Evolutionary conservation across 2,329 filamentous ascomycete species (phyloP).

Genomic region (Pyricularia grisea): DNA sequence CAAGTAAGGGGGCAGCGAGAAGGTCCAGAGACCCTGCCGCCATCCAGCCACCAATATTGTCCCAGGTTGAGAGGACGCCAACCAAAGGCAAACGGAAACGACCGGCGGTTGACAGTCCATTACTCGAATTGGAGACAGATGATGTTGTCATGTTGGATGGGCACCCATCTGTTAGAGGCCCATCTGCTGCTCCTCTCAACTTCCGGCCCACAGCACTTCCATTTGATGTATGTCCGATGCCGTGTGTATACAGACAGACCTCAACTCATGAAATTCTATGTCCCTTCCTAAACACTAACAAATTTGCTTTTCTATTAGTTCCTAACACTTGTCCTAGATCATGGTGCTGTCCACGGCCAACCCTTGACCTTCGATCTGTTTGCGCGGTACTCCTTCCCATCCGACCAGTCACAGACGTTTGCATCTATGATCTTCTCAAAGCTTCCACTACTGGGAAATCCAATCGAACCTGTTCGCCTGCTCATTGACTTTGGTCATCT

Average conservation of each 20-base stretch:
- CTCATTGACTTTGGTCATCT: conserved; percentile 55
- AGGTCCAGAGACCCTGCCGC: conserved; percentile 24
- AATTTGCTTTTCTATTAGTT: conserved; percentile 27
- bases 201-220: conserved; percentile 15
- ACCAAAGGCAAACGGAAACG: conserved; percentile 65
- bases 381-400: conserved; percentile 55
- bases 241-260: neutral
- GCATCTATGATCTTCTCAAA: conserved; percentile 59
- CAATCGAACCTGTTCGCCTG: conserved; percentile 40
- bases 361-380: conserved; percentile 60
- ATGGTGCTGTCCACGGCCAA: conserved; percentile 43
- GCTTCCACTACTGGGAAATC: conserved; percentile 47
- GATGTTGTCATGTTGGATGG: conserved; percentile 28
- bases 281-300: conserved; percentile 13
- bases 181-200: conserved; percentile 5
- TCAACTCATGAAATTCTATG: neutral
- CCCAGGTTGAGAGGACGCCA: conserved; percentile 47
- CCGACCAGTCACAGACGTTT: conserved; percentile 50
- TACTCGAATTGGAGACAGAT: conserved; percentile 45
- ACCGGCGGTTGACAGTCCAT: conserved; percentile 54
- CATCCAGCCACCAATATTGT: conserved; percentile 27
- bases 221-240: conserved; percentile 32
- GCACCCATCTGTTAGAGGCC: conserved; percentile 9
- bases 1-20: conserved; percentile 36
- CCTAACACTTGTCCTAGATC: conserved; percentile 55